Base-by-base conservation (phyloP, 495 filamentous ascomycete genomes). In the Aspergillus heteromorphus region DNA sequence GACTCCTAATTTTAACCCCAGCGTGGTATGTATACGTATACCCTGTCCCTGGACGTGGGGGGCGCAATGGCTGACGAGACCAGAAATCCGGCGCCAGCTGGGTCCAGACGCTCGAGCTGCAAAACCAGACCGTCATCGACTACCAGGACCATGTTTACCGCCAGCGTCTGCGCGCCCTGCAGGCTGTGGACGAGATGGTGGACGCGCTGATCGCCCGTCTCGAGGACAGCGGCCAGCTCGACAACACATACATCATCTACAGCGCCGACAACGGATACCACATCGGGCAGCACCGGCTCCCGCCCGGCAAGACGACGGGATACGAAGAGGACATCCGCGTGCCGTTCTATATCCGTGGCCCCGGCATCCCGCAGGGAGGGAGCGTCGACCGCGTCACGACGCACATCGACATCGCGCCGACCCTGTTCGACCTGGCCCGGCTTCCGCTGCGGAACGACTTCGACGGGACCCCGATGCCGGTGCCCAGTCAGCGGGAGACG, bases 261-360 rank as follows among this genome's bases (percentile, higher is more conserved):
- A 84, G 84, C 2, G 84, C 81, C 0, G 87, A 89, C 58, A 89
- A 91, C 56, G 87, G 87, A 0, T 89, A 84, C 64, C 85, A 88
- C 52, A 86, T 89, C 42, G 81, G 85, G 20, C 87, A 89, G 54
- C 87, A 91, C 62, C 77, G 87, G 4, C 61, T 89, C 31, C 82
- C 83, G 11, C 85, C 87, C 1, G 87, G 86, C 2, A 91, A 91
- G 69, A 78, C 83, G 31, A 85, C 81, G 49, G 83, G 83, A 2
- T 89, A 82, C 49, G 85, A 89, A 53, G 84, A 88, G 65, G 87
- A 89, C 60, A 84, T 89, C 55, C 83, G 87, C 27, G 79, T 91
- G 0, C 87, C 87, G 0, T 71, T 89, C 4, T 73, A 73, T 54
- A 73, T 87, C 30, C 75, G 84, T 8, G 84, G 84, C 0, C 83